Evolutionary conservation across 305 asterid species (phyloP).

Genomic region (Fraxinus latifolia): DNA sequence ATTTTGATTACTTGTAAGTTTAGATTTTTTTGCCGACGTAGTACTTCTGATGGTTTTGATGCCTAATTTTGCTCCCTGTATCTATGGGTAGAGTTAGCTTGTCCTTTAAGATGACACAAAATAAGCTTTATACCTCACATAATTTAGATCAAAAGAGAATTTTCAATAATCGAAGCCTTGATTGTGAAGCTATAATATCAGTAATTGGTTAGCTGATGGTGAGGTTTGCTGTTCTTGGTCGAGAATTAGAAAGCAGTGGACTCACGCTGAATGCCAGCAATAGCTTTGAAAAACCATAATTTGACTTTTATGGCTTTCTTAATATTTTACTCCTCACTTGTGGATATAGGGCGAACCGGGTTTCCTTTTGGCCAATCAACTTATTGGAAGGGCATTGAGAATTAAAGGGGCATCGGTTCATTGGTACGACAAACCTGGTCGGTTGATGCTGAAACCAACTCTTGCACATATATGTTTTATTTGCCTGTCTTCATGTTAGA

Average conservation of each 20-base stretch:
- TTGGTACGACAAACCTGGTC: slow-evolving; percentile 99
- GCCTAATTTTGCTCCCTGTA: neutral
- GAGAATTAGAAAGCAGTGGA: slow-evolving; percentile 4
- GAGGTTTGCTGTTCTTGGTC: slow-evolving; percentile 17
- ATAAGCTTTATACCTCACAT: neutral
- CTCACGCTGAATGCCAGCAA: neutral
- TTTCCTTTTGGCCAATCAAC: slow-evolving; percentile 61
- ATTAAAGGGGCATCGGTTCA: slow-evolving; percentile 83
- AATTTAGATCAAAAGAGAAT: neutral
- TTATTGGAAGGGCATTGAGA: slow-evolving; percentile 69
- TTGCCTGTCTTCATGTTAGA: neutral
- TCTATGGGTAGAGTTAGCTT: neutral
- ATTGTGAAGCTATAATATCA: slow-evolving; percentile 4
- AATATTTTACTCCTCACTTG: slow-evolving; percentile 21
- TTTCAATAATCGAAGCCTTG: neutral
- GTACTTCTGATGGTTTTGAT: neutral
- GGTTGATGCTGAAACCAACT: slow-evolving; percentile 27
- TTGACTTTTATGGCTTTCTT: slow-evolving; percentile 3
- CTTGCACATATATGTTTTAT: slow-evolving; percentile 8
- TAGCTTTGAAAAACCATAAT: neutral
- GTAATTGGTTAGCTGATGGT: neutral
- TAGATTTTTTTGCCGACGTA: neutral
- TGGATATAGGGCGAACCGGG: slow-evolving; percentile 75
- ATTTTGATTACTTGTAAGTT: neutral
- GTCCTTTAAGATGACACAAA: neutral